Percentiles rank a stretch among this genome's conserved stretches.
These are phyloP conservation scores for Ramaria sp. DNA, from an alignment of 768 basidiomycete genomes.

Conservation along the genomic window DNA sequence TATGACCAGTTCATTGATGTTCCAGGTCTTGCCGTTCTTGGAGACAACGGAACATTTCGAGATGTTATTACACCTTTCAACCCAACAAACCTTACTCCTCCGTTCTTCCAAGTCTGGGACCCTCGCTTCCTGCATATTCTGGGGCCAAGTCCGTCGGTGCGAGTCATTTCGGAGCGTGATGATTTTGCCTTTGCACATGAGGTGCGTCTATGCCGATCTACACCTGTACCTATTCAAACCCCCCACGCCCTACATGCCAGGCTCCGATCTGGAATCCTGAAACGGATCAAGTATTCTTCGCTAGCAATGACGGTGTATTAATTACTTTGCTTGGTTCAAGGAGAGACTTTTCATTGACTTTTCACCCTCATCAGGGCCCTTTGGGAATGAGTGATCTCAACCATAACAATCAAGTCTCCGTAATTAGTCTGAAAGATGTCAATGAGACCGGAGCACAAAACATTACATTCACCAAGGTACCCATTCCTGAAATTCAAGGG, in stretches of 20 bases:
- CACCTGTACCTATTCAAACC: neutral
- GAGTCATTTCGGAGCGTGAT: constrained; percentile 46
- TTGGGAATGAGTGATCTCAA: constrained; percentile 53
- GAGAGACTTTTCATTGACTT: neutral
- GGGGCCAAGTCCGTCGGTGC: constrained; percentile 45
- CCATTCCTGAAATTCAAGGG: constrained; percentile 10
- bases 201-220: neutral
- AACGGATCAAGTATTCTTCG: constrained; percentile 68
- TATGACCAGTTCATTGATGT: constrained; percentile 37
- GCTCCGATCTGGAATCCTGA: constrained; percentile 56
- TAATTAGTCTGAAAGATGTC: constrained; percentile 49
- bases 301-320: constrained; percentile 45
- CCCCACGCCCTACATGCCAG: neutral
- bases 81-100: constrained; percentile 45
- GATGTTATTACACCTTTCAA: constrained; percentile 38
- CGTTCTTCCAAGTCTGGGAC: constrained; percentile 50
- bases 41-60: constrained; percentile 28
- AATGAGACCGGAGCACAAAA: constrained; percentile 28
- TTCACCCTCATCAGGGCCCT: constrained; percentile 25
- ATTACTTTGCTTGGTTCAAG: neutral
- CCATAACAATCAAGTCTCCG: constrained; percentile 52
- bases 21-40: constrained; percentile 39
- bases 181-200: constrained; percentile 71
- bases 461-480: constrained; percentile 34
- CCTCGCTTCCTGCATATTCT: constrained; percentile 47